Base-by-base conservation (phyloP, 2,329 filamentous ascomycete genomes). In the Epichloe typhina region DNA sequence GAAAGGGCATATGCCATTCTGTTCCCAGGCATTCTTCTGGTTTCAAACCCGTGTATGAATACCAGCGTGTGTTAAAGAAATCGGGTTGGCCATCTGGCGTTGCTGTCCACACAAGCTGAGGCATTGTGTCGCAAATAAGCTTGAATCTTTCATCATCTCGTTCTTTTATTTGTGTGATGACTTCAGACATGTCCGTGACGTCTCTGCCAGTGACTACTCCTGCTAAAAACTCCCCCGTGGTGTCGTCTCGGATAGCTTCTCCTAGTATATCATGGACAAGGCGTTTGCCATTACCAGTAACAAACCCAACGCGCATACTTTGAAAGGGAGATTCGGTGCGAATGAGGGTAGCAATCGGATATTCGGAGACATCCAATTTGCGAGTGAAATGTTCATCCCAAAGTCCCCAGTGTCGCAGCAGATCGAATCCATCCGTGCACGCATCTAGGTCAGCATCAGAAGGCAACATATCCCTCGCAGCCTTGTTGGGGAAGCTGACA, bases 61-160 rank as follows among this genome's bases (percentile, higher is more conserved):
- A 87, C 84, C 86, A 91, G n/a, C 82, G 72, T 45, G 79, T 77
- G 52, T 84, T 86, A 64, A 83, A 90, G 66, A 87, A 90, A 58
- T 90, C 85, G 56, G 80, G 74, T 26, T 69, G 58, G 0, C 86
- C 86, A 15, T 84, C 76, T 0, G 83, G 74, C 0, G 68, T 80
- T 0, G 85, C 79, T 0, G 84, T 88, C 84, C 86, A 91, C 5
- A 90, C 81, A 66, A 84, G 69, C 58, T 83, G 80, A 2, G 80
- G 80, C 75, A 84, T 82, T 19, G 77, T 83, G 55, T 90, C 86
- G 56, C 84, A 86, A 46, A 90, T 88, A 6, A 83, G 72, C 59
- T 82, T 80, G 63, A 91, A 90, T 46, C 85, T 77, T 57, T 81
- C 77, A 58, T 88, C 84, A 54, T 88, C 86, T 48, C 81, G 75